Evolutionary conservation across 1,139 yeast species (phyloP).

Genomic region (Pneumocystis wakefieldiae): DNA sequence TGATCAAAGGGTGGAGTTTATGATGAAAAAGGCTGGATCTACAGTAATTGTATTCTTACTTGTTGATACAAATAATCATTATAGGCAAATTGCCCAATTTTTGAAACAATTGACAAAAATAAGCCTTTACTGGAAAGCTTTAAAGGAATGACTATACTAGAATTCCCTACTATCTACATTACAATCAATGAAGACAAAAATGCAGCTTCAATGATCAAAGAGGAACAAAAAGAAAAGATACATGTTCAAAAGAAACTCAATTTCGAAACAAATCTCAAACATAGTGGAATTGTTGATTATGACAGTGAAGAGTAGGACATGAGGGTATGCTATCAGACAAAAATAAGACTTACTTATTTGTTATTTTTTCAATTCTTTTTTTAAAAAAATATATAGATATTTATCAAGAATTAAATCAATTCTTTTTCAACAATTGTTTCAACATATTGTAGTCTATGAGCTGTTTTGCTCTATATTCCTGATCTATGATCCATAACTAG

Average conservation of each 20-base stretch:
- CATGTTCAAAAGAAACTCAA: background rate
- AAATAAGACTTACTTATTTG: background rate
- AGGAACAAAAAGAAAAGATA: background rate
- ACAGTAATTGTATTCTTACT: background rate
- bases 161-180: background rate
- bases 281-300: background rate
- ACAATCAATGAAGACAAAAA: background rate
- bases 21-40: background rate
- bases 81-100: background rate
- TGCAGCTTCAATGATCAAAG: background rate
- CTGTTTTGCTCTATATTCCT: too few relatives aligned
- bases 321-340: background rate
- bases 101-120: background rate
- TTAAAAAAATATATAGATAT: too few relatives aligned
- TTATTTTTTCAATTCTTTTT: too few relatives aligned
- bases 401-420: too few relatives aligned
- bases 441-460: too few relatives aligned
- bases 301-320: background rate
- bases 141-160: background rate
- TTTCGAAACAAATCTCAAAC: background rate
- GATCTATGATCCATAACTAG: too few relatives aligned
- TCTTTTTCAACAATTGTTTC: too few relatives aligned
- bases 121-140: background rate
- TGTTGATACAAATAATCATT: background rate
- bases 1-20: background rate